Evolutionary conservation across 768 basidiomycete genomes (phyloP).

Genomic region (Boletus speciosus): DNA sequence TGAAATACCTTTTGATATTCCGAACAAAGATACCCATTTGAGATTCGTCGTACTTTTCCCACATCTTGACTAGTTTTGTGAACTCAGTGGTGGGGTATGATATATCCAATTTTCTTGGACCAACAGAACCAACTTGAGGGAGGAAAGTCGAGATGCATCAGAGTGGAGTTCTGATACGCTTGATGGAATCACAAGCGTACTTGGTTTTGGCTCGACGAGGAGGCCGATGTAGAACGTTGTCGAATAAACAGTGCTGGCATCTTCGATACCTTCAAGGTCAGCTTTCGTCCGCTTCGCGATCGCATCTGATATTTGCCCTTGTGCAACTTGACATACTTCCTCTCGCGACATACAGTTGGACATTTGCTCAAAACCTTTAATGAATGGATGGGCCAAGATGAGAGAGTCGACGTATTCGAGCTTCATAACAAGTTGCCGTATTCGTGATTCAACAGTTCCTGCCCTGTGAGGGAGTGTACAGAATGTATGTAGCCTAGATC

Average conservation of each 20-base stretch:
- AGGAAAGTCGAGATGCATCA: constrained; percentile 12
- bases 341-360: constrained; percentile 81
- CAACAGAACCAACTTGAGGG: constrained; percentile 64
- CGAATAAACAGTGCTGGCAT: constrained; percentile 78
- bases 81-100: constrained; percentile 97
- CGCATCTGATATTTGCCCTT: constrained; percentile 78
- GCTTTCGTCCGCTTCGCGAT: constrained; percentile 71
- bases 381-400: constrained; percentile 89
- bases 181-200: constrained; percentile 46
- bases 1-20: constrained; percentile 80
- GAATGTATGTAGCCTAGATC: constrained; percentile 3
- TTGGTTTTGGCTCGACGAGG: constrained; percentile 84
- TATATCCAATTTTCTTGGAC: constrained; percentile 86
- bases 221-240: constrained; percentile 98
- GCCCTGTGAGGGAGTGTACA: constrained; percentile 44
- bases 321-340: constrained; percentile 84
- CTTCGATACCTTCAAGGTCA: constrained; percentile 74
- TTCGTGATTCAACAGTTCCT: constrained; percentile 97
- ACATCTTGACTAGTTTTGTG: constrained; percentile 87
- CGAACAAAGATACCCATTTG: constrained; percentile 94
- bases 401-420: constrained; percentile 94
- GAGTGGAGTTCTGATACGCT: constrained; percentile 11
- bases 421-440: constrained; percentile 96
- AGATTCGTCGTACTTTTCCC: constrained; percentile 91
- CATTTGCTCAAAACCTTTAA: constrained; percentile 89